Evolutionary conservation across 306 rosid genomes (phyloP).

Genomic region (Cercis canadensis): DNA sequence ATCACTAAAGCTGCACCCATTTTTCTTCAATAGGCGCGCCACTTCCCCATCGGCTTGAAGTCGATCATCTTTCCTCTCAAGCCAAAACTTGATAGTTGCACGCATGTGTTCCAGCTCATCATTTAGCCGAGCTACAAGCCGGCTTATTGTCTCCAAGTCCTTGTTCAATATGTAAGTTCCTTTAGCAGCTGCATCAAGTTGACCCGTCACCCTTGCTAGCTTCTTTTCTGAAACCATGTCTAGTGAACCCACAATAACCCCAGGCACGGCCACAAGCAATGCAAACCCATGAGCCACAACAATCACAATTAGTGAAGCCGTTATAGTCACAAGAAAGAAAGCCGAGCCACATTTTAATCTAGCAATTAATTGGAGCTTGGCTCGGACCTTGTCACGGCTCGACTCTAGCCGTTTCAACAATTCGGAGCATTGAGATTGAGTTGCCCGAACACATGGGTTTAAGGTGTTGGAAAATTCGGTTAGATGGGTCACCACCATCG

Average conservation of each 20-base stretch:
- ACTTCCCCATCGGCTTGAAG: conserved; percentile 56
- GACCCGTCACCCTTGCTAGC: conserved; percentile 41
- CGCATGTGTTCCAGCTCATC: conserved; percentile 73
- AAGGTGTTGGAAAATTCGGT: conserved; percentile 33
- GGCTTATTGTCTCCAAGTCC: conserved; percentile 67
- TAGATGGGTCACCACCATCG: conserved; percentile 13
- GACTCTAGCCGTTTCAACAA: conserved; percentile 60
- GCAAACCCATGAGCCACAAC: conserved; percentile 61
- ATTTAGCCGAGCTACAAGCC: conserved; percentile 61
- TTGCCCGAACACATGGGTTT: conserved; percentile 39
- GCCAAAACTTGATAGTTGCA: conserved; percentile 55
- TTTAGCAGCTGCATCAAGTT: conserved; percentile 69
- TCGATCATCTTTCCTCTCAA: conserved; percentile 48
- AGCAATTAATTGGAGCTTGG: conserved; percentile 38
- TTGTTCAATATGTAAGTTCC: conserved; percentile 71
- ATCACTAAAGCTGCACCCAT: conserved; percentile 51
- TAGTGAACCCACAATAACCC: conserved; percentile 38
- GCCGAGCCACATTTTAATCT: conserved; percentile 47
- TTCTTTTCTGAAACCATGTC: conserved; percentile 42
- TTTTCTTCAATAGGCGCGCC: conserved; percentile 56
- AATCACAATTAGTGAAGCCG: conserved; percentile 52
- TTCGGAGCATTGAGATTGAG: conserved; percentile 41
- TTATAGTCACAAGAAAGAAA: conserved; percentile 41
- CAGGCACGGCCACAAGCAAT: conserved; percentile 55
- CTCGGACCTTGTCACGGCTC: conserved; percentile 47